Evolutionary conservation across 305 asterid species (phyloP), one percentile per base, ranked within the genome.

Genomic region (Solanum hybrid): DNA sequence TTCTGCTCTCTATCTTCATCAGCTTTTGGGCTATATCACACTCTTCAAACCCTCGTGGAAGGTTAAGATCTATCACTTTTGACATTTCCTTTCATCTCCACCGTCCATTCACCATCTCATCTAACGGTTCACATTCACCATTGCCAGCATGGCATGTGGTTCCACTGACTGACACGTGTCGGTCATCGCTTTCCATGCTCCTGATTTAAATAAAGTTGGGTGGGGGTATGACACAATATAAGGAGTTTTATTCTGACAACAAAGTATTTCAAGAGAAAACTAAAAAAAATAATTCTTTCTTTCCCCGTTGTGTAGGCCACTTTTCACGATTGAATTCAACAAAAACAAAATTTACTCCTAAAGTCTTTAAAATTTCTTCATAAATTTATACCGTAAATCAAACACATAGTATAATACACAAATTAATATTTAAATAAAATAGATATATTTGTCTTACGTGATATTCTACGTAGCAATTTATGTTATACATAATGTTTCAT

Each of bases 151-250:
- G 98, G 95, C 97, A 40, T 40, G 78, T 61, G 33, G 78, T 12
- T 92, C 64, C 14, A 57, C 97, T 98, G 91, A 94, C 97, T 92
- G 95, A 78, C 92, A 95, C 98, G 98, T 97, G 95, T 91, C 95
- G 84, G 97, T 92, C 42, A 24, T 51, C 51, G 61, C 46, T 67
- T 57, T 31, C 93, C 94, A 51, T 89, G 89, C 81, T 86, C 88
- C 86, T 39, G 40, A 20, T 16, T 42, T 80, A 75, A 71, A 88
- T 61, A 67, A 64, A 87, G 64, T 26, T 42, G 69, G 26, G 86
- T 81, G 86, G 24, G 85, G 85, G 31, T 35, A 35, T 84, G 74
- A 46, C 87, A 16, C 16, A 83, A 82, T 35, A 37, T 82, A 42
- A 14, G 71, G 71, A 40, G 36, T 28, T 82, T 29, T 83, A 16